A percentile compares a stretch with the other conserved stretches of the same genome.
Conservation (phyloP, 2,329 filamentous ascomycete genomes). For the Diaporthe australafricana region DNA sequence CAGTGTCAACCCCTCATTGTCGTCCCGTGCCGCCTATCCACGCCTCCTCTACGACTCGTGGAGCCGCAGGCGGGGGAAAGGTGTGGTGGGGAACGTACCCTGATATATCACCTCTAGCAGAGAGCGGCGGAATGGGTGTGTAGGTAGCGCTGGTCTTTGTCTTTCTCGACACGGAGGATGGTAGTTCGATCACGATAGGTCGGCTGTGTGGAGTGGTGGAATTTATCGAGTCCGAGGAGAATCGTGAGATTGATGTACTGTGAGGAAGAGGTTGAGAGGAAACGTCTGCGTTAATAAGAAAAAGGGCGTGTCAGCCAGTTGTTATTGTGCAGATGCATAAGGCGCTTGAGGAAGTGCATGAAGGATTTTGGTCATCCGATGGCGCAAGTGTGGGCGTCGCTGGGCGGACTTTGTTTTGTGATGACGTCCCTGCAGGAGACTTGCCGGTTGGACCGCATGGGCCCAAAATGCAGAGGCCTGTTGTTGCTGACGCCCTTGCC, state of each 20-base stretch:
- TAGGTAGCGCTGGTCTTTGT: conserved; percentile 53
- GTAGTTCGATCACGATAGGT: conserved; percentile 67
- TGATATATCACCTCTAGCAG: conserved; percentile 68
- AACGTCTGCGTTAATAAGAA: conserved; percentile 6
- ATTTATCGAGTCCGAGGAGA: conserved; percentile 41
- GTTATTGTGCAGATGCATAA: conserved; percentile 14
- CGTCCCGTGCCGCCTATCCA: conserved; percentile 29
- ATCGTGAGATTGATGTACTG: conserved; percentile 36
- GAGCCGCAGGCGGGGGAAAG: conserved; percentile 22
- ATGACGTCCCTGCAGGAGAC: conserved; percentile 23
- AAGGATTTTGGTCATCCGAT: conserved; percentile 30
- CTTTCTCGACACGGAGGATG: conserved; percentile 50
- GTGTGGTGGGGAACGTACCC: conserved; percentile 58
- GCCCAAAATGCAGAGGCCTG: neutral
- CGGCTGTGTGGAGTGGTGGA: conserved; percentile 46
- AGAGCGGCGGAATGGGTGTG: conserved; percentile 62
- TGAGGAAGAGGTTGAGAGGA: neutral
- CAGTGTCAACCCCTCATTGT: conserved; percentile 35
- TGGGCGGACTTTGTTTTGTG: conserved; percentile 17
- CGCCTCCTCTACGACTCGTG: conserved; percentile 9
- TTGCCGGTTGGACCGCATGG: conserved; percentile 23
- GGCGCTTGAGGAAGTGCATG: conserved; percentile 10
- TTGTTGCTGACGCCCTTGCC: conserved; percentile 25
- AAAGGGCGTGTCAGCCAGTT: conserved; percentile 24
- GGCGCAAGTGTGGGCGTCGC: conserved; percentile 19